Conservation (phyloP, 2,329 filamentous ascomycete species). For the Exophiala viscosa region DNA sequence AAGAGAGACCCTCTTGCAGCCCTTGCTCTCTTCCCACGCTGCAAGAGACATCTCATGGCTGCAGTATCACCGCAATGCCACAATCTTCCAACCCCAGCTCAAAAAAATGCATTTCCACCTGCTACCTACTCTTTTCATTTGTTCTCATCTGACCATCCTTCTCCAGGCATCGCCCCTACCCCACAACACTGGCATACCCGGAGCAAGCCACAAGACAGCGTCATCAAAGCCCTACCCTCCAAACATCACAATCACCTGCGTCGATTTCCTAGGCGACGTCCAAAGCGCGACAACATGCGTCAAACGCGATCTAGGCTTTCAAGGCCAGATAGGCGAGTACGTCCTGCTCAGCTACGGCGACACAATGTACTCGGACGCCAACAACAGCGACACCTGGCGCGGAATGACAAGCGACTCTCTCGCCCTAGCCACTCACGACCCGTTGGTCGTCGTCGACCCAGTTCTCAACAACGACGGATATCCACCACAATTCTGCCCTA, state of each 20-base stretch:
- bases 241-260: constrained; percentile 11
- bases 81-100: not conserved
- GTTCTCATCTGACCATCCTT: constrained; percentile 9
- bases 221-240: constrained; percentile 14
- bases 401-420: constrained; percentile 30
- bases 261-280: constrained; percentile 27
- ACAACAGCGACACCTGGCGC: constrained; percentile 26
- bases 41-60: not conserved
- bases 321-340: constrained; percentile 25
- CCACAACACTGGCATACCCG: not conserved
- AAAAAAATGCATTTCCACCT: constrained; percentile 6
- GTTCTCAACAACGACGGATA: constrained; percentile 23
- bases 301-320: constrained; percentile 29
- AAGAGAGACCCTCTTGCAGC: not conserved
- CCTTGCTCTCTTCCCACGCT: not conserved
- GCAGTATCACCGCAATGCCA: not conserved
- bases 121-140: constrained; percentile 3
- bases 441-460: constrained; percentile 25
- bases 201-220: not conserved
- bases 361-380: constrained; percentile 26
- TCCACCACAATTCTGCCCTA: constrained; percentile 27
- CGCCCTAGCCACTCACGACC: constrained; percentile 27
- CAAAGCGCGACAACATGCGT: constrained; percentile 27
- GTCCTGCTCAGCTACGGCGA: constrained; percentile 29
- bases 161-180: constrained; percentile 12